These are phyloP conservation scores for Ocimum tenuiflorum DNA, from an alignment of 257 asterid species.

Conservation along the genomic window DNA sequence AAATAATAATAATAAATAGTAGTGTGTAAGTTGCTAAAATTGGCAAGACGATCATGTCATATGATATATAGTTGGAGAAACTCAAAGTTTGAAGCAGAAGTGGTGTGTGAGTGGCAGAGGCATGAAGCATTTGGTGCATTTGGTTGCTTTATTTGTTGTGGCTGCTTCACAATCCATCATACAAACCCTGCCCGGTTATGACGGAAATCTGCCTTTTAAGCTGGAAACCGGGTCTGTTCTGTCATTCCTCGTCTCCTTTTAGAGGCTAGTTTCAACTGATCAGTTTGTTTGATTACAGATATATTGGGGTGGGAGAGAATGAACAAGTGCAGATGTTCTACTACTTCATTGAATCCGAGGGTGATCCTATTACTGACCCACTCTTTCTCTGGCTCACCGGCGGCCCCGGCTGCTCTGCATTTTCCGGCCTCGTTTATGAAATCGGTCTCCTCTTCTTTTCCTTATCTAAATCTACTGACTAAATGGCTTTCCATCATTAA, in stretches of 20 bases:
- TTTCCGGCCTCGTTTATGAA: slow-evolving; percentile 36
- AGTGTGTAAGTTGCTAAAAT: too few relatives aligned
- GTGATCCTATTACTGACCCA: slow-evolving; percentile 37
- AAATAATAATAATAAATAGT: too few relatives aligned
- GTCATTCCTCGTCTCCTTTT: not conserved
- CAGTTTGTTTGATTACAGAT: slow-evolving; percentile 36
- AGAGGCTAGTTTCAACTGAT: not conserved
- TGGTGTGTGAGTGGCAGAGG: too few relatives aligned
- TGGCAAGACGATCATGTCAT: too few relatives aligned
- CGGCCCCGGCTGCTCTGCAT: slow-evolving; percentile 71
- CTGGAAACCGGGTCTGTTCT: slow-evolving; percentile 55
- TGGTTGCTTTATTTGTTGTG: too few relatives aligned
- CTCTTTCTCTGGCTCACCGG: slow-evolving; percentile 56
- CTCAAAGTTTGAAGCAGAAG: too few relatives aligned
- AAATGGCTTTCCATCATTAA: too few relatives aligned
- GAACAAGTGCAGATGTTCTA: slow-evolving; percentile 44
- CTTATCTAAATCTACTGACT: too few relatives aligned
- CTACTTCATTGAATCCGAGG: slow-evolving; percentile 48
- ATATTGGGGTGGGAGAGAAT: slow-evolving; percentile 38
- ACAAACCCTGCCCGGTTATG: slow-evolving; percentile 25
- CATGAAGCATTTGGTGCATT: too few relatives aligned
- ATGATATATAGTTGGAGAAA: too few relatives aligned
- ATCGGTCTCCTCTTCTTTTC: slow-evolving; percentile 22
- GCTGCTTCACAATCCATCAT: slow-evolving; percentile 10
- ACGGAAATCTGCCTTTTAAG: slow-evolving; percentile 31